phyloP scores from a whole-genome alignment of 148 eudicot species.

The Fagopyrum esculentum region DNA sequence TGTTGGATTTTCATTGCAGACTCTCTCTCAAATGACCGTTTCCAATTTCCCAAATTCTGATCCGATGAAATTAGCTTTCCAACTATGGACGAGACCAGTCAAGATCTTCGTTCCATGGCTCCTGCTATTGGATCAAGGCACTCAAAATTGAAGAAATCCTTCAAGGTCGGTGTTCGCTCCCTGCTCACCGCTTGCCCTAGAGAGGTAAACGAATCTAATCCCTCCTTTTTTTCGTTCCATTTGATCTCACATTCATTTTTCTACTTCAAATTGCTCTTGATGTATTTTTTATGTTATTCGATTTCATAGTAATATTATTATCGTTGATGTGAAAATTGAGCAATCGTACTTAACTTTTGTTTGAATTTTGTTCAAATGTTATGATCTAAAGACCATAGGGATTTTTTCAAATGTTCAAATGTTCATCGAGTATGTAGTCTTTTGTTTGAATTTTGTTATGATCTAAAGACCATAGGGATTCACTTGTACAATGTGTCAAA shows the following conservation, averaged over 20 bases:
- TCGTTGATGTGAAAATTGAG: no score
- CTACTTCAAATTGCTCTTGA: no score
- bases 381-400: no score
- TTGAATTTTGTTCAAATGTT: no score
- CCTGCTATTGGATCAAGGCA: no score
- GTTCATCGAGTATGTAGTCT: background rate
- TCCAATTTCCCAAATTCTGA: background rate
- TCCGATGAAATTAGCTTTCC: background rate
- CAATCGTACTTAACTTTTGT: no score
- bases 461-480: background rate
- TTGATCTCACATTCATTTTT: no score
- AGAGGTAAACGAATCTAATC: constrained; percentile 31
- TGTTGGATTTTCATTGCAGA: background rate
- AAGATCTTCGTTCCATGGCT: constrained; percentile 14
- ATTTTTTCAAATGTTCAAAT: no score
- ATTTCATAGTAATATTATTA: no score
- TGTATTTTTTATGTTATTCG: no score
- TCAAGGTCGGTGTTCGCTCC: constrained; percentile 36
- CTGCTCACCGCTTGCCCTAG: constrained; percentile 52
- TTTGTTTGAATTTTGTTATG: background rate
- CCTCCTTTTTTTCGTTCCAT: background rate
- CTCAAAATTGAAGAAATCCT: constrained; percentile 47
- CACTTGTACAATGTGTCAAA: no score
- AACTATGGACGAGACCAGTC: constrained; percentile 27
- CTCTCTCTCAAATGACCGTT: background rate